These are phyloP conservation scores for Letharia columbiana DNA, from an alignment of 495 filamentous ascomycete species.

Conservation along the genomic window DNA sequence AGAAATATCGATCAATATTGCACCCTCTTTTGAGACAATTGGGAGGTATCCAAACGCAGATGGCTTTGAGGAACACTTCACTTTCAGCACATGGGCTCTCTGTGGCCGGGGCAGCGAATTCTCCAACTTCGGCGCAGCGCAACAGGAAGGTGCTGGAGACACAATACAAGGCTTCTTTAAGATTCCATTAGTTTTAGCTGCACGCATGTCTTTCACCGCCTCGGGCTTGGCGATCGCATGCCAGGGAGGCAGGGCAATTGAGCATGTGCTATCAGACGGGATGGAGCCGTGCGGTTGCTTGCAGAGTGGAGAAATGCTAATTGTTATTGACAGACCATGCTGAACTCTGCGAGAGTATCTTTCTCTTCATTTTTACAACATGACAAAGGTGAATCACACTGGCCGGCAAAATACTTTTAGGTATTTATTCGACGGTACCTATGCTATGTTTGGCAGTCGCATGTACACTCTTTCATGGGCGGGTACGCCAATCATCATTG, in stretches of 20 bases:
- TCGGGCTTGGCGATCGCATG: not conserved
- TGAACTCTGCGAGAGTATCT: not conserved
- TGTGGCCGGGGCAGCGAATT: not conserved
- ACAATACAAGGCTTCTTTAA: not conserved
- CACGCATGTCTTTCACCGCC: not conserved
- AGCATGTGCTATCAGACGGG: not conserved
- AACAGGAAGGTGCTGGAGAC: not conserved
- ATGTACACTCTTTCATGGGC: not conserved
- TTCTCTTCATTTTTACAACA: not conserved
- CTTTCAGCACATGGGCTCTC: not conserved
- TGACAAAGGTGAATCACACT: not conserved
- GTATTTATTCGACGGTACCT: not conserved
- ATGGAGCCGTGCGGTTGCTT: constrained; percentile 4
- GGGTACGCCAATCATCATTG: constrained; percentile 14
- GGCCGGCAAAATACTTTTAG: not conserved
- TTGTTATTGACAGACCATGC: not conserved
- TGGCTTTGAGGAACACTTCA: not conserved
- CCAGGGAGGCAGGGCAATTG: not conserved
- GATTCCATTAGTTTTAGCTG: not conserved
- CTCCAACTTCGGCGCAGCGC: not conserved
- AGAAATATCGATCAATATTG: not conserved
- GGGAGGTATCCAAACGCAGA: not conserved
- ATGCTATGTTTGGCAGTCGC: not conserved
- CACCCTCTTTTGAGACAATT: not conserved
- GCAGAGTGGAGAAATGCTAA: not conserved